A percentile compares a stretch with the other conserved stretches of the same genome.
These are phyloP conservation scores for Ramaria sp. DNA, from an alignment of 768 basidiomycete species.

Conservation along the genomic window DNA sequence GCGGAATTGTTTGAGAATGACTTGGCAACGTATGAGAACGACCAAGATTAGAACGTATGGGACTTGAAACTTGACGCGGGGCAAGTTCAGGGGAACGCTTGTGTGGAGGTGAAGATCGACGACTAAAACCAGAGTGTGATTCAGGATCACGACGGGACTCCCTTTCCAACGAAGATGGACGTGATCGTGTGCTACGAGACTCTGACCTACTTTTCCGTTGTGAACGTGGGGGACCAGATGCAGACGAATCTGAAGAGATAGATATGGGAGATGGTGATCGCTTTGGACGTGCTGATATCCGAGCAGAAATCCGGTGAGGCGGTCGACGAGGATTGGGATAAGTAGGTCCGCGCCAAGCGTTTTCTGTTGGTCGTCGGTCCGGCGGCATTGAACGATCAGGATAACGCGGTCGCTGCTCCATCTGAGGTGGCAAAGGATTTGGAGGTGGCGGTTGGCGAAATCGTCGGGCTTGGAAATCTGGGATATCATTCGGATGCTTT, in stretches of 20 bases:
- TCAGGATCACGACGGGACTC: background rate
- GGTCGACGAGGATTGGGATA: background rate
- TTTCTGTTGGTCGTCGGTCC: background rate
- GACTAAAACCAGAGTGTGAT: background rate
- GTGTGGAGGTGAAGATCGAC: background rate
- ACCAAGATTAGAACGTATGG: background rate
- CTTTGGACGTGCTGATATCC: slow-evolving; percentile 7
- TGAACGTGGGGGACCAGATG: background rate
- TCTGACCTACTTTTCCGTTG: background rate
- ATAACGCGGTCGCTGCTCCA: slow-evolving; percentile 1
- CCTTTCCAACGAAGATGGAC: background rate
- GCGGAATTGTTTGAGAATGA: background rate
- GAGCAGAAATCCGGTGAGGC: slow-evolving; percentile 3
- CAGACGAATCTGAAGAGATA: background rate
- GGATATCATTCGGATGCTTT: background rate
- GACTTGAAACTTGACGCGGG: background rate
- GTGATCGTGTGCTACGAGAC: background rate
- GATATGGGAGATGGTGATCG: background rate
- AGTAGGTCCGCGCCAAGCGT: background rate
- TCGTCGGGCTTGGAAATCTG: background rate
- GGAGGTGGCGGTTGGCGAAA: slow-evolving; percentile 1
- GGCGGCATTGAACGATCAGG: background rate
- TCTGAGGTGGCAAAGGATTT: background rate
- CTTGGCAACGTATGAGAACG: background rate
- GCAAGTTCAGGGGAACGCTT: background rate